These are phyloP conservation scores for Hawksworthiomyces lignivorus DNA, from an alignment of 2,329 filamentous ascomycete genomes.

Conservation along the genomic window DNA sequence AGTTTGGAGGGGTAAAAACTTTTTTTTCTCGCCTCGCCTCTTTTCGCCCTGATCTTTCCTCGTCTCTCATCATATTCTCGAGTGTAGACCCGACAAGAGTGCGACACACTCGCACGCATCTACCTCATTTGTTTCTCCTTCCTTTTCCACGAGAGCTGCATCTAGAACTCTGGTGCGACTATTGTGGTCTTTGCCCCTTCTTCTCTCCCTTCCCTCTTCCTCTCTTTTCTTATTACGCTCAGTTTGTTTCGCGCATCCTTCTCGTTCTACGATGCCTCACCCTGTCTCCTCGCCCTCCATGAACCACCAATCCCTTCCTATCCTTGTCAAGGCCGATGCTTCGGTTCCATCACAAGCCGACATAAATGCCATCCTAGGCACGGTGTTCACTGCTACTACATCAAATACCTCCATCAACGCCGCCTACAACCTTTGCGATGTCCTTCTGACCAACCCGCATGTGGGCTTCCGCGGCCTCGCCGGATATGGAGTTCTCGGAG, in stretches of 20 bases:
- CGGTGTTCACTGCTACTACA: slow-evolving; percentile 60
- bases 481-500: slow-evolving; percentile 46
- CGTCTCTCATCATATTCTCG: no score
- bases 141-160: no score
- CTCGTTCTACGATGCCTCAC: slow-evolving; percentile 15
- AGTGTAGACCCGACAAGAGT: no score
- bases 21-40: no score
- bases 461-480: slow-evolving; percentile 46
- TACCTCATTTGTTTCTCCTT: no score
- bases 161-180: no score
- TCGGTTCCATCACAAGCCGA: slow-evolving; percentile 53
- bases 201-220: neutral
- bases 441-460: slow-evolving; percentile 40
- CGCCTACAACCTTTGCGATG: slow-evolving; percentile 52
- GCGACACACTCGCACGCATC: no score
- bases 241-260: neutral
- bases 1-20: no score
- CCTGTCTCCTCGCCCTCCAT: slow-evolving; percentile 15
- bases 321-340: slow-evolving; percentile 17
- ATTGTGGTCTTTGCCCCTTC: neutral
- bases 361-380: slow-evolving; percentile 55
- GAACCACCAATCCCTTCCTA: slow-evolving; percentile 16
- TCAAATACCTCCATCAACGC: slow-evolving; percentile 62
- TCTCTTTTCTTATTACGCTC: neutral
- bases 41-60: no score